phyloP scores from a whole-genome alignment of 116 monocot species.

The Posidonia oceanica region DNA sequence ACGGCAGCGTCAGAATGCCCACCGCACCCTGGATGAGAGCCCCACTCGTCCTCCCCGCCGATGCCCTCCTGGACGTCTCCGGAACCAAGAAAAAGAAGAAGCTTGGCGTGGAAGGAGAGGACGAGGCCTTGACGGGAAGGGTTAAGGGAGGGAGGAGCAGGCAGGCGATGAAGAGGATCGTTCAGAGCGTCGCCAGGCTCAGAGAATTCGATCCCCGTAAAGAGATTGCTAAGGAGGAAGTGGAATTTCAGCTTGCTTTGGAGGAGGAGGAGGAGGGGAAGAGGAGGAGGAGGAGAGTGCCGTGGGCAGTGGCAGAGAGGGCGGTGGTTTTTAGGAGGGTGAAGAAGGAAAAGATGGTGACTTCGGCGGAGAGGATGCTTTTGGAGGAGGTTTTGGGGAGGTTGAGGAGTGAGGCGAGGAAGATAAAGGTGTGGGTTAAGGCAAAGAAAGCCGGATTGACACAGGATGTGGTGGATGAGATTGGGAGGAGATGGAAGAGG shows the following conservation, averaged over 20 bases:
- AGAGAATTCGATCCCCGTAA: neutral
- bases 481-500: slow-evolving; percentile 36
- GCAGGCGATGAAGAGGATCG: slow-evolving; percentile 43
- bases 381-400: slow-evolving; percentile 23
- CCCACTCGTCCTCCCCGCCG: slow-evolving; percentile 36
- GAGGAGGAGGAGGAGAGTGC: slow-evolving; percentile 5
- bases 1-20: slow-evolving; percentile 17
- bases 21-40: slow-evolving; percentile 55
- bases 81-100: slow-evolving; percentile 8
- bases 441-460: slow-evolving; percentile 92
- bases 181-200: slow-evolving; percentile 38
- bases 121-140: slow-evolving; percentile 30
- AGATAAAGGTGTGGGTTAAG: slow-evolving; percentile 53
- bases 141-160: slow-evolving; percentile 55
- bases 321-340: slow-evolving; percentile 38
- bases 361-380: slow-evolving; percentile 44
- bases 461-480: slow-evolving; percentile 58
- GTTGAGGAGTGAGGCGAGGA: slow-evolving; percentile 43
- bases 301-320: slow-evolving; percentile 41
- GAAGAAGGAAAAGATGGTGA: slow-evolving; percentile 49
- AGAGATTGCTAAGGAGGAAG: neutral
- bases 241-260: neutral
- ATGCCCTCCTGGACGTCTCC: slow-evolving; percentile 23
- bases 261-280: slow-evolving; percentile 2
- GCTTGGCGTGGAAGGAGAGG: neutral